Base-by-base conservation (phyloP, 225 moss, liverwort and hornwort genomes). In the Bryoerythrophyllum caledonicum region DNA sequence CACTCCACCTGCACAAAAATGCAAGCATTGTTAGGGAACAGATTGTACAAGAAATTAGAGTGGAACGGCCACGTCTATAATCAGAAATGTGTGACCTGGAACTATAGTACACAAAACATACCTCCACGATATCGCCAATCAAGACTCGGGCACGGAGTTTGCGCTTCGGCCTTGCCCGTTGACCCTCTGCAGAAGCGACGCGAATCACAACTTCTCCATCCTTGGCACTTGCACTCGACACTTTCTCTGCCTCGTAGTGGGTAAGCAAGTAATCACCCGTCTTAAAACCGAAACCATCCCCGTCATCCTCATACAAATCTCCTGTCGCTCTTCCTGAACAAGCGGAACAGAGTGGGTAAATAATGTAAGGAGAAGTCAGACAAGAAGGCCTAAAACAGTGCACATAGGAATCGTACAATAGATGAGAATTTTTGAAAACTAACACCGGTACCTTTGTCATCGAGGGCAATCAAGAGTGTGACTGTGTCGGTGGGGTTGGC, bases 261-360 rank as follows among this genome's bases (percentile, higher is more conserved):
- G 95, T 91, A 8, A 82, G 73, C 30, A 93, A 62, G 76, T 84
- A 96, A 23, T 91, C 76, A 23, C 87, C 89, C 49, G 72, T 73
- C 75, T 86, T 78, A 49, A 70, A 96, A 65, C 75, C 82, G 65
- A 83, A 96, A 62, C 95, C 83, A 52, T 90, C 93, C 9, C 82
- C 91, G 68, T 75, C 91, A 75, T 93, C 95, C 56, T 96, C 95
- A 74, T 91, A 96, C 32, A 91, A 76, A 2, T 70, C 80, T 73
- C 93, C 91, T 38, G 80, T 56, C 15, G 93, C 95, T 46, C 48
- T 83, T 70, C 91, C 92, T 94, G 82, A 11, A 46, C 10, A 11
- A n/a, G 10, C 14, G 54, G 40, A 62, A 38, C n/a, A 59, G 58
- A 49, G 44, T 64, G 8, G 37, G 15, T 21, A 52, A 27, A 38